Conservation (phyloP, 495 filamentous ascomycete genomes). For the Chaetomium fimeti region DNA sequence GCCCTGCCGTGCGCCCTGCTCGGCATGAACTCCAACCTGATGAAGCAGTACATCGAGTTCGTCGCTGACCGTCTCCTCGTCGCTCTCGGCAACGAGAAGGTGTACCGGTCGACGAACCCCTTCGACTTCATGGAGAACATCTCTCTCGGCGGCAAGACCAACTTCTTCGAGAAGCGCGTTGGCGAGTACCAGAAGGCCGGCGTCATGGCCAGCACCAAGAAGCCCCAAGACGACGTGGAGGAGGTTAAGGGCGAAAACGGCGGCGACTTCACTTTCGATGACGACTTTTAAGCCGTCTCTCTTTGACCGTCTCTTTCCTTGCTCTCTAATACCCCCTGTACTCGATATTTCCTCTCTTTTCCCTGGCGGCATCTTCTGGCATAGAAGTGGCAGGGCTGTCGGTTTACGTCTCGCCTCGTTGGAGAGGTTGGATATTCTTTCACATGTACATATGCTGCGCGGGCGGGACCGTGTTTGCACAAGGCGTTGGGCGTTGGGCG, state of each 20-base stretch:
- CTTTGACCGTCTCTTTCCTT: conserved; percentile 17
- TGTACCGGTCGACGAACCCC: conserved; percentile 88
- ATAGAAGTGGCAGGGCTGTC: conserved; percentile 25
- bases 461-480: conserved; percentile 17
- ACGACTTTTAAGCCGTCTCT: conserved; percentile 76
- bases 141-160: conserved; percentile 97
- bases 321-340: conserved; percentile 34
- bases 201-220: conserved; percentile 93
- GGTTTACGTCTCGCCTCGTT: conserved; percentile 13
- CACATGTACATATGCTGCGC: conserved; percentile 20
- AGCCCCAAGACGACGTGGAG: conserved; percentile 55
- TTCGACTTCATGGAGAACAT: conserved; percentile 99
- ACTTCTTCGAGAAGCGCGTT: conserved; percentile 99
- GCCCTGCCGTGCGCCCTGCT: conserved; percentile 88
- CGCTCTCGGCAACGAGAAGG: conserved; percentile 88
- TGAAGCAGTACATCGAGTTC: conserved; percentile 99
- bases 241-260: conserved; percentile 59
- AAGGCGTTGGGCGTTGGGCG: conserved; percentile 22
- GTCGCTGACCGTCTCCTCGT: conserved; percentile 93
- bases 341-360: conserved; percentile 38
- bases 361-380: conserved; percentile 24
- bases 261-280: conserved; percentile 87
- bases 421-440: conserved; percentile 25
- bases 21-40: conserved; percentile 94
- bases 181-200: conserved; percentile 99